Base-by-base conservation (phyloP, 176 grass and related monocot species). In the Oropetium thomaeum region DNA sequence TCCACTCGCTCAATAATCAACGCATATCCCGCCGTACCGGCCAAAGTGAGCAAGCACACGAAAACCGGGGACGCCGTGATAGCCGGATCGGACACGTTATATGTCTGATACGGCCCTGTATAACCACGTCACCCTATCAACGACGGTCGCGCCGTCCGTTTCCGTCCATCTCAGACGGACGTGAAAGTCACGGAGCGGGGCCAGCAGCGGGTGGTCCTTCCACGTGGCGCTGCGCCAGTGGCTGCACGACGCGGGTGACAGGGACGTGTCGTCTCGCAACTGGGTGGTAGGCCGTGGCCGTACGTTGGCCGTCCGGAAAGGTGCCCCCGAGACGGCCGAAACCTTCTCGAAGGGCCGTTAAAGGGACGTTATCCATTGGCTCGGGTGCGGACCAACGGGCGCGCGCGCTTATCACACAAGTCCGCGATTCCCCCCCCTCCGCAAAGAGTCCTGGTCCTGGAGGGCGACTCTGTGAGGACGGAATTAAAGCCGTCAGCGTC, bases 41-140 rank as follows among this genome's bases (percentile, higher is more conserved):
- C n/a, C 65, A 25, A 14, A 58, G 1, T 35, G 10, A 7, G 42
- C 15, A 7, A 19, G 39, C 11, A 48, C n/a, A n/a, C n/a, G 40
- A 22, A 62, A 77, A 79, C 84, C 64, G 72, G 71, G 0, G 5
- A 27, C 52, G 53, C 53, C 42, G 43, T 15, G 84, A 54, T 53
- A 81, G 73, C 23, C 12, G 65, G 65, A 58, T 25, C 0, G 10
- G 10, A 5, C 51, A n/a, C 70, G 25, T 25, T 5, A 14, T 13
- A 34, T 51, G 61, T 60, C 74, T 62, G 54, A 5, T 25, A 15
- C 27, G 10, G 1, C 40, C 27, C 29, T 69, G 33, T 86, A 86
- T 86, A 86, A 69, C 30, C 9, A 0, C 3, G 10, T 9, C 6
- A 6, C 20, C 85, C 0, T 82, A 87, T 82, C 79, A 87, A 77